Conservation (phyloP, 768 basidiomycete genomes). For the Trametopsis cervina region DNA sequence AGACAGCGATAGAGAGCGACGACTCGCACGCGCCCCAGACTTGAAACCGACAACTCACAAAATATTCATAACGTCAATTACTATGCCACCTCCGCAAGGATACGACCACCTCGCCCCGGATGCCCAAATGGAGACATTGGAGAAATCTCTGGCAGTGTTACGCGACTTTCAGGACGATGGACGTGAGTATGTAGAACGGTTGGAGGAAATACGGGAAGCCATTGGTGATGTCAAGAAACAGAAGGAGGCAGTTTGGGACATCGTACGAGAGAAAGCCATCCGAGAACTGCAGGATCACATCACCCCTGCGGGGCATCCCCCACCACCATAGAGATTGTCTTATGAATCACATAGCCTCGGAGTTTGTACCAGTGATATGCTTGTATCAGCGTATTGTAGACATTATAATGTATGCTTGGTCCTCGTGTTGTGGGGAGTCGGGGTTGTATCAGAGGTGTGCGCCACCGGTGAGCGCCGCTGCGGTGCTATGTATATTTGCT, state of each 20-base stretch:
- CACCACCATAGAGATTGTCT: constrained; percentile 6
- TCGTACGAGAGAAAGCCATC: constrained; percentile 67
- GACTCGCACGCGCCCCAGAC: constrained; percentile 57
- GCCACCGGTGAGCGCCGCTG: constrained; percentile 1
- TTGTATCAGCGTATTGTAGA: too few relatives aligned
- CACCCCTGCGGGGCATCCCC: constrained; percentile 10
- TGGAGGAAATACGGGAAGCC: constrained; percentile 78
- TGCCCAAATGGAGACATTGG: constrained; percentile 59
- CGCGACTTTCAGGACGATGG: constrained; percentile 84
- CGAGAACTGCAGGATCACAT: constrained; percentile 70
- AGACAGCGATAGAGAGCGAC: constrained; percentile 31
- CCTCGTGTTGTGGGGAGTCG: too few relatives aligned
- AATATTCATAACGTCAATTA: constrained; percentile 42
- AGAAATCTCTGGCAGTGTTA: constrained; percentile 66
- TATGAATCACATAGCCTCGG: too few relatives aligned
- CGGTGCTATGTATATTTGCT: neutral
- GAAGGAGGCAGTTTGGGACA: constrained; percentile 67
- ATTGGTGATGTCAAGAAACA: constrained; percentile 70
- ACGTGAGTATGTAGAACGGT: constrained; percentile 76
- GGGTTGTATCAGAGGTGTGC: too few relatives aligned
- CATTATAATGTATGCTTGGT: too few relatives aligned
- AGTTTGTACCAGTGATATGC: too few relatives aligned
- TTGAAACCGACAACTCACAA: constrained; percentile 59
- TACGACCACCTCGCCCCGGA: constrained; percentile 35
- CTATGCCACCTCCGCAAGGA: neutral